Percentiles rank a stretch among this genome's conserved stretches.
phyloP scores from a whole-genome alignment of 345 rosid species.

The Abelmoschus esculentus region DNA sequence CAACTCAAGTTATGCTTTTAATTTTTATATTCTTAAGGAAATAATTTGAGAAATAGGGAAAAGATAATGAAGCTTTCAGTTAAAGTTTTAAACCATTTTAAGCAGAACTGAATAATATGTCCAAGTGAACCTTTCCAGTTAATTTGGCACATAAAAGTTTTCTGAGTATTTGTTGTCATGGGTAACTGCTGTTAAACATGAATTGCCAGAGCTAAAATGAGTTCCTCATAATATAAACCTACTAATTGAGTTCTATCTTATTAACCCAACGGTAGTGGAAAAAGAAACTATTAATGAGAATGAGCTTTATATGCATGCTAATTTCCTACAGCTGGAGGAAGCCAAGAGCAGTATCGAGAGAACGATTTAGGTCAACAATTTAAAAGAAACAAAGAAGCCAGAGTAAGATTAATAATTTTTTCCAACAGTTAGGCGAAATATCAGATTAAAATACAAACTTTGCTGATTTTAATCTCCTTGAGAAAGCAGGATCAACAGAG shows the following conservation, averaged over 20 bases:
- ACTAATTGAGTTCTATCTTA: neutral
- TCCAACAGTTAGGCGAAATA: neutral
- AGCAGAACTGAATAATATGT: neutral
- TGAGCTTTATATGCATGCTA: neutral
- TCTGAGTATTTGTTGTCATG: neutral
- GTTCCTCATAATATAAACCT: neutral
- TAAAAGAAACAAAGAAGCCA: conserved; percentile 29
- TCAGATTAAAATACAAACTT: neutral
- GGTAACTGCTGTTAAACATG: neutral
- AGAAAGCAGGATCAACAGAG: conserved; percentile 41
- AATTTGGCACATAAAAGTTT: neutral
- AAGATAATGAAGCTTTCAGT: neutral
- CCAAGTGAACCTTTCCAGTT: neutral
- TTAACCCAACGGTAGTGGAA: neutral
- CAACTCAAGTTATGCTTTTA: neutral
- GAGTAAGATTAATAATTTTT: conserved; percentile 24
- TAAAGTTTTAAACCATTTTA: neutral
- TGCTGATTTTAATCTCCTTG: conserved; percentile 13
- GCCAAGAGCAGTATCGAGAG: conserved; percentile 36
- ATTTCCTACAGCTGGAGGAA: conserved; percentile 35
- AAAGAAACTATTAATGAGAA: neutral
- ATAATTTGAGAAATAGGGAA: neutral
- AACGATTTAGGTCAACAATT: conserved; percentile 21
- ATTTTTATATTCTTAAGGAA: neutral
- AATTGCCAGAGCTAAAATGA: neutral